Evolutionary conservation across 2,329 filamentous ascomycete genomes (phyloP), one percentile per base, ranked within the genome.

Genomic region (Apiospora rasikravindrae): DNA sequence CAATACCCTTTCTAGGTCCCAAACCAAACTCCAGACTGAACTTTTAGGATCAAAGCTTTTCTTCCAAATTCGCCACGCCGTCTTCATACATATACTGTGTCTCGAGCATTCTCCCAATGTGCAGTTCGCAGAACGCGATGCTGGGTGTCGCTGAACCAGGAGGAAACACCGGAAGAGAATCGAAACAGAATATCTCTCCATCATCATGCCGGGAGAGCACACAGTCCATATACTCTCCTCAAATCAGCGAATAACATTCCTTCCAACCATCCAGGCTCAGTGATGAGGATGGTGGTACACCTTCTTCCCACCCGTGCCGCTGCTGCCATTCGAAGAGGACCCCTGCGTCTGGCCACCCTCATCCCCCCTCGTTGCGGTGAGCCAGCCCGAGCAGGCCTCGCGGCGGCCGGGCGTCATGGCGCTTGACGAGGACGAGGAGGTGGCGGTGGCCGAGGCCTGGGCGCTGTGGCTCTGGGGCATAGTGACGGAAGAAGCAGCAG

Each of bases 321-420:
- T 64, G 57, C 57, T 22, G 57, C 57, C 33, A 8, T 19, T n/a
- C 8, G 57, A 64, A 3, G 57, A 64, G 19, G 57, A 24, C 33
- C 57, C 57, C 57, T 40, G 57, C 10, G 57, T 13, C 29, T 64
- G 57, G 33, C 57, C 57, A 19, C 57, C 33, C 57, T n/a, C 57
- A 33, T 37, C 57, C 1, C 57, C 57, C 8, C 57, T 40, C 19
- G 57, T 64, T 10, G 33, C 57, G 3, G 57, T 64, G 8, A 64
- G 57, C 57, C 57, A 64, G 19, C 57, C 57, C 19, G 57, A 64
- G 57, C 57, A 64, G 10, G 57, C 57, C 33, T 64, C 57, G 19
- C 57, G 57, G 2, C 57, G 57, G 4, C 57, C 57, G 29, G 57
- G 33, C 33, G 57, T 14, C 57, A 40, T n/a, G 29, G 57, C 29